Evolutionary conservation across 1,284 basidiomycete species (phyloP), one percentile per base, ranked within the genome.

Genomic region (Mrakiaceae sp.): DNA sequence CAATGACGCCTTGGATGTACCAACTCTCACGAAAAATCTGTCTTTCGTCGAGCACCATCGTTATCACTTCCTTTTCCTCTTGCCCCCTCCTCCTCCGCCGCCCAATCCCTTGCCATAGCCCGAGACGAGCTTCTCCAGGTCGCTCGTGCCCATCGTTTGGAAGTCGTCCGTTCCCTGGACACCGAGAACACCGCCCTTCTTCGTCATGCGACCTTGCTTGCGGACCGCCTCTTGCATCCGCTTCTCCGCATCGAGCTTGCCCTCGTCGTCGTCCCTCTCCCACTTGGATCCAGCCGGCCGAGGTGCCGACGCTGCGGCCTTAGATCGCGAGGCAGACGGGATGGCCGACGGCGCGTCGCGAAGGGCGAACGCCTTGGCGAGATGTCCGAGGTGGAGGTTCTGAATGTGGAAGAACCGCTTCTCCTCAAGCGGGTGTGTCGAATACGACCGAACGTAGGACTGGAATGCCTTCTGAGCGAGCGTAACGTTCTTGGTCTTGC

Each of bases 321-420:
- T 61, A 60, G 74, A 74, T 27, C 78, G 80, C 6, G 70, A 64
- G 7, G 69, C 58, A 12, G 66, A 64, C 11, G 75, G 71, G 55
- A 91, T 82, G 2, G 83, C 77, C 44, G 82, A 87, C 0, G 96
- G 96, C 1, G 95, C 90, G 68, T 98, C 95, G 49, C 96, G 86
- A 61, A 98, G 81, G 0, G 91, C 93, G 73, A 98, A 99, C 0
- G 92, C 84, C 76, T 99, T 98, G 50, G 96, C 95, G 39, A 98
- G 77, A 79, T 99, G 96, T 1, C 96, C 96, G 52, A 97, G 82
- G 74, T 99, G 96, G 8, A 98, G 80, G 70, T 92, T 84, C 47
- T 89, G 87, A 64, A 97, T 85, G 75, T 97, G 93, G 80, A 99
- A 98, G 66, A 96, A 90, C 68, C 89, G 85, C 71, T 98, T 98